A percentile compares a stretch with the other conserved stretches of the same genome.
These are phyloP conservation scores for Penicillium psychrosexuale DNA, from an alignment of 2,329 filamentous ascomycete species.

Conservation along the genomic window DNA sequence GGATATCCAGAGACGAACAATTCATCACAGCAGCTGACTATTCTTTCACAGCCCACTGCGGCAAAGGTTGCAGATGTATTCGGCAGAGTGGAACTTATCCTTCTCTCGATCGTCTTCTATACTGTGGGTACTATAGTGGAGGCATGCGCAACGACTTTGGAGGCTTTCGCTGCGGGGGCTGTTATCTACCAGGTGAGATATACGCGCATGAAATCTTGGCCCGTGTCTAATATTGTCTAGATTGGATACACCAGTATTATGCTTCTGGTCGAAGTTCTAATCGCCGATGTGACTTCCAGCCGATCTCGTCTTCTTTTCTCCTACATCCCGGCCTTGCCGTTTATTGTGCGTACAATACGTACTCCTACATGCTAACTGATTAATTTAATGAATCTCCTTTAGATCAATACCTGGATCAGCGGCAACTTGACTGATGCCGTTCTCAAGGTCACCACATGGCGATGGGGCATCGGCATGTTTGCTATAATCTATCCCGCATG, in stretches of 20 bases:
- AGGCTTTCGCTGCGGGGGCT: conserved; percentile 56
- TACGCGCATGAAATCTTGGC: no score
- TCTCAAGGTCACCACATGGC: conserved; percentile 52
- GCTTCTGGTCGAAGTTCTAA: conserved; percentile 61
- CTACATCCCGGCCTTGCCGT: conserved; percentile 60
- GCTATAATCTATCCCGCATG: conserved; percentile 59
- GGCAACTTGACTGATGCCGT: conserved; percentile 56
- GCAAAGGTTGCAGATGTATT: conserved; percentile 64
- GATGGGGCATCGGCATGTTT: conserved; percentile 65
- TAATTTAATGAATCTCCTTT: neutral
- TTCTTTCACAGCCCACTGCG: conserved; percentile 48
- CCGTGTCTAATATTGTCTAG: conserved; percentile 14
- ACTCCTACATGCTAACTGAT: neutral
- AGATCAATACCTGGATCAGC: conserved; percentile 62
- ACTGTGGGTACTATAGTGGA: conserved; percentile 57
- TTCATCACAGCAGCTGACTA: neutral
- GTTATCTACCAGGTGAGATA: conserved; percentile 53
- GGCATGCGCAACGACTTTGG: conserved; percentile 49
- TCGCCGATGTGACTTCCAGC: conserved; percentile 63
- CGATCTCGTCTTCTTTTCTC: conserved; percentile 63
- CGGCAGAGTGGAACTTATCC: conserved; percentile 58
- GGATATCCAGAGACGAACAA: neutral
- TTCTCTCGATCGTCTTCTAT: conserved; percentile 57
- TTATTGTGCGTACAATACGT: conserved; percentile 41
- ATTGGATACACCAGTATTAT: conserved; percentile 62